Conservation (phyloP, 1,139 yeast species). For the Kluyveromyces sp. region DNA sequence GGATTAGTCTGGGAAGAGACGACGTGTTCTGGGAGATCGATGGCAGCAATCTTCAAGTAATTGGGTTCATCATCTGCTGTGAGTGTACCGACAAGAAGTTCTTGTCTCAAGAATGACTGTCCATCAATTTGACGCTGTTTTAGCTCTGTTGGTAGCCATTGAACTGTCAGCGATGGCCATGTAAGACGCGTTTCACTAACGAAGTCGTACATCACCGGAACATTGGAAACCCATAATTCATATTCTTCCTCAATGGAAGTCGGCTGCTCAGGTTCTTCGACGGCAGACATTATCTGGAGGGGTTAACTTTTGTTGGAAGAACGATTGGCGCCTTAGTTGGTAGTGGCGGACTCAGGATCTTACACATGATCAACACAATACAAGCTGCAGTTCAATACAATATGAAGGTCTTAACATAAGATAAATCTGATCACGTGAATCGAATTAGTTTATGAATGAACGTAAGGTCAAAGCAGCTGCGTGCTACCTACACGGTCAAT, state of each 20-base stretch:
- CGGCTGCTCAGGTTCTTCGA: slow-evolving; percentile 2
- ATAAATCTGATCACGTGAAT: no score
- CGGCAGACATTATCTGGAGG: no score
- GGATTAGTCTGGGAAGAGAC: slow-evolving; percentile 15
- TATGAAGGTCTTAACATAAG: no score
- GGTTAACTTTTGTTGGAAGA: neutral
- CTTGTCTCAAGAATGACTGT: slow-evolving; percentile 25
- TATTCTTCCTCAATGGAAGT: slow-evolving; percentile 49
- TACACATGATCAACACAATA: no score
- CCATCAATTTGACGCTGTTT: slow-evolving; percentile 13
- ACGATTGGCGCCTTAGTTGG: neutral
- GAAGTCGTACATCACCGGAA: slow-evolving; percentile 73
- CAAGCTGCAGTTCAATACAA: no score
- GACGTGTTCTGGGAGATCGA: slow-evolving; percentile 53
- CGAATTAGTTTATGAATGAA: no score
- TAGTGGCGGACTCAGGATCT: neutral
- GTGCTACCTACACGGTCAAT: no score
- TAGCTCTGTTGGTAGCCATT: slow-evolving; percentile 53
- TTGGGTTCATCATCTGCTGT: slow-evolving; percentile 77
- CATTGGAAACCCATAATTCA: slow-evolving; percentile 71
- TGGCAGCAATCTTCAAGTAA: slow-evolving; percentile 67
- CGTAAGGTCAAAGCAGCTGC: no score
- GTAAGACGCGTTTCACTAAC: slow-evolving; percentile 70
- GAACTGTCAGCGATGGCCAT: slow-evolving; percentile 76
- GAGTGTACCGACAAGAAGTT: slow-evolving; percentile 73